Base-by-base conservation (phyloP, 192 early-diverging fungal species). In the Coemansia erecta region DNA sequence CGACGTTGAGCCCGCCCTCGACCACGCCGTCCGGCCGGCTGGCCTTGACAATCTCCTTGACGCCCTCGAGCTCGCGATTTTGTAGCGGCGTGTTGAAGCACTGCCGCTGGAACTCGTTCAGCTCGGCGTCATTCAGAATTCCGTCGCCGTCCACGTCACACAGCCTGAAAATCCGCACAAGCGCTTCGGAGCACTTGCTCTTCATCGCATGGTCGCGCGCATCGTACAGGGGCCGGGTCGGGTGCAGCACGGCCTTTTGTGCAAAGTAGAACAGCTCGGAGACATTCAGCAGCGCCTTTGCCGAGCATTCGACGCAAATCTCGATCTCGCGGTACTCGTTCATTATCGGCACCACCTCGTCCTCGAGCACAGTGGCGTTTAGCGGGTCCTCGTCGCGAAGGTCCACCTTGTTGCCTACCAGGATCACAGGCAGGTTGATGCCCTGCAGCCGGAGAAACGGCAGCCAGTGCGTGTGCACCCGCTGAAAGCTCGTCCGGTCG, bases 251-350 rank as follows among this genome's bases (percentile, higher is more conserved):
- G 5, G 97, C 97, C 72, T 98, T 98, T 84, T 99, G 97, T 5
- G 97, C 97, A 87, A 98, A 98, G 74, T 98, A 99, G 70, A 99
- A 99, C n/a, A 99, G 94, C 83, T 99, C 97, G 0, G 93, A 93
- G 1, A 98, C 93, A 69, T 97, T 98, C 39, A 97, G 74, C 22
- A 90, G 82, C 64, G 90, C 88, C 70, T 94, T 96, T n/a, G 94
- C 94, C 0, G 95, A 97, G 68, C 97, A 99, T 64, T 99, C 95
- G 18, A 99, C 93, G 73, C 95, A 96, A 6, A 96, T 95, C 80
- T 99, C 97, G 26, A 99, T 93, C 82, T 98, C 95, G 84, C 94
- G 95, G 83, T 95, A 99, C 71, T 99, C 97, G 81, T 93, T 95
- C 97, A 99, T 99, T 42, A 99, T 93, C 3, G 95, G 95, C 53